A percentile compares a stretch with the other conserved stretches of the same genome.
These are phyloP conservation scores for Naganishia sp. DNA, from an alignment of 1,284 basidiomycete genomes.

Conservation along the genomic window DNA sequence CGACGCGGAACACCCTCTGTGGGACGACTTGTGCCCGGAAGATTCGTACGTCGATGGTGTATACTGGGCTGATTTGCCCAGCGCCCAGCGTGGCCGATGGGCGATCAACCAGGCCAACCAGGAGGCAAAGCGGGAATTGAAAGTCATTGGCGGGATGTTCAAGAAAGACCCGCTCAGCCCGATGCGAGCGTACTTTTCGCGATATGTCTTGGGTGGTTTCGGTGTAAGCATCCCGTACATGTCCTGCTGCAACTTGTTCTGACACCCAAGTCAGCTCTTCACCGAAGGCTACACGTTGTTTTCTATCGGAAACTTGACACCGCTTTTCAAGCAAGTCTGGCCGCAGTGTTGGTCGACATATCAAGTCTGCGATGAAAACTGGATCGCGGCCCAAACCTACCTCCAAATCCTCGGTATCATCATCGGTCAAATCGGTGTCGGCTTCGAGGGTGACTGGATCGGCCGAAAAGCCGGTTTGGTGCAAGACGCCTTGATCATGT, in stretches of 20 bases:
- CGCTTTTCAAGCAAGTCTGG: constrained; percentile 58
- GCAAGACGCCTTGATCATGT: constrained; percentile 54
- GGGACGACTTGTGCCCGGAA: constrained; percentile 49
- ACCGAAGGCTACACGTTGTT: constrained; percentile 58
- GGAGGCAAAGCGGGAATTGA: constrained; percentile 56
- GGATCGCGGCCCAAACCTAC: constrained; percentile 55
- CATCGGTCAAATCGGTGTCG: constrained; percentile 59
- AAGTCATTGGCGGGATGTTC: constrained; percentile 56
- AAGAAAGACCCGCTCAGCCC: constrained; percentile 57
- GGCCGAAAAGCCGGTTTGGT: constrained; percentile 58
- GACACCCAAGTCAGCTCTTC: constrained; percentile 48
- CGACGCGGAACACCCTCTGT: constrained; percentile 46
- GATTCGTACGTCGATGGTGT: constrained; percentile 50
- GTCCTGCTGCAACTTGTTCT: neutral
- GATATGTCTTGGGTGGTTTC: constrained; percentile 59
- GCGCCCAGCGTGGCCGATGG: constrained; percentile 49
- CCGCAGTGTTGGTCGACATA: constrained; percentile 57
- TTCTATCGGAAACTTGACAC: constrained; percentile 59
- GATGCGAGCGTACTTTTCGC: constrained; percentile 54
- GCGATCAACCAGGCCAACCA: constrained; percentile 54
- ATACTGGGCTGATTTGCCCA: constrained; percentile 53
- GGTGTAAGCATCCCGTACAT: constrained; percentile 40
- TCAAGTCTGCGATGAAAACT: constrained; percentile 55
- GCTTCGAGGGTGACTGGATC: constrained; percentile 61
- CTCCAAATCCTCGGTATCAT: constrained; percentile 60